Evolutionary conservation across 371 early-diverging fungal species (phyloP), one percentile per base, ranked within the genome.

Genomic region (Neoconidiobolus thromboides): DNA sequence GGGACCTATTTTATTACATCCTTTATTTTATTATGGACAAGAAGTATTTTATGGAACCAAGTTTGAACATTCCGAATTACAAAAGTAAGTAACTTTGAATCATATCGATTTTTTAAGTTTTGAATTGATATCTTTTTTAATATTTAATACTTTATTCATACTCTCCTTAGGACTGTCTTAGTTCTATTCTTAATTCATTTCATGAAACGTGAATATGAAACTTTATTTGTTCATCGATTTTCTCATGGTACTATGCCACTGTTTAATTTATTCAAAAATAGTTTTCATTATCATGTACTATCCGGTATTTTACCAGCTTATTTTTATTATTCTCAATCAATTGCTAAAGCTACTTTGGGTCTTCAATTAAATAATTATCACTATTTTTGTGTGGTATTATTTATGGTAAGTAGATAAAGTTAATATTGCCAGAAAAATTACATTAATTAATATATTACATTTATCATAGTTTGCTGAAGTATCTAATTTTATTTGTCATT

Each of bases 211-310:
- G 95, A 95, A 69, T 73, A 81, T 52, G 96, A 95, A 66, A 94
- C 95, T 7, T 53, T 91, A 12, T 91, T 89, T 76, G 85, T 95
- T 40, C 96, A 96, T 66, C 85, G 91, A 37, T 94, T 93, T 73
- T 85, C 87, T 54, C 81, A 91, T 64, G 91, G 85, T 42, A 93
- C 94, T 10, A 96, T 96, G 96, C 96, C 96, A 37, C 74, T 93
- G 64, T 57, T 64, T 36, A 93, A 93, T 66, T 75, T 96, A 4
- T 91, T 93, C 65, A 95, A 95, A 72, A 96, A 96, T 76, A 89
- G 89, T 52, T 78, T 80, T 57, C 96, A 96, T 69, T 96, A 96
- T 71, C 91, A 92, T 79, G 60, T 94, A 49, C 69, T 93, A n/a
- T 82, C 86, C 12, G 96, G 96, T 38, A 61, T 89, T 56, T 77